Conservation (phyloP, 225 moss, liverwort and hornwort genomes). For the Thuidium tamariscinum region DNA sequence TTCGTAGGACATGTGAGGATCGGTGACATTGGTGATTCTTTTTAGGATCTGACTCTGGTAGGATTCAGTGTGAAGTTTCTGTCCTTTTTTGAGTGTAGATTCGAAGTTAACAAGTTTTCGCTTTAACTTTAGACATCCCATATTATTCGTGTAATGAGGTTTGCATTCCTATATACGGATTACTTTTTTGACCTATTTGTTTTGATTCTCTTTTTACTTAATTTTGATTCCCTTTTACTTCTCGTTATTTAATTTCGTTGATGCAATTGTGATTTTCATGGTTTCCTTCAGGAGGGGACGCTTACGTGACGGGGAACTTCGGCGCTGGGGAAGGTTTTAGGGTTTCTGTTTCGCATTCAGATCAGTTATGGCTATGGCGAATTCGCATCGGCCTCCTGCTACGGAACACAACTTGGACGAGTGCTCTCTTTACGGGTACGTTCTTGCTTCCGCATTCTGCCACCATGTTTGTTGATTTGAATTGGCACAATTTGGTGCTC, state of each 20-base stretch:
- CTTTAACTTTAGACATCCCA: not conserved
- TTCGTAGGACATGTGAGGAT: not conserved
- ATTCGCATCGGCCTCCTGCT: slow-evolving; percentile 6
- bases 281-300: too few relatives aligned
- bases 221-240: not conserved
- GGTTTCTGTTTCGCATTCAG: not conserved
- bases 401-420: slow-evolving; percentile 36
- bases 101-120: not conserved
- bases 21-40: not conserved
- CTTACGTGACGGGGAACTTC: too few relatives aligned
- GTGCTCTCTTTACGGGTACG: slow-evolving; percentile 67
- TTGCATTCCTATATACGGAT: not conserved
- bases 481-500: not conserved
- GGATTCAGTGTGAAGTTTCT: not conserved
- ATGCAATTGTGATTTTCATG: not conserved
- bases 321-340: not conserved
- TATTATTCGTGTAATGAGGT: not conserved
- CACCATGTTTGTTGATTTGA: not conserved
- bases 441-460: not conserved
- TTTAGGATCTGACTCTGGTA: not conserved
- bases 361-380: slow-evolving; percentile 1
- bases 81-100: not conserved
- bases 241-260: not conserved
- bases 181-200: not conserved
- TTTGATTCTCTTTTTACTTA: not conserved